A percentile compares a stretch with the other conserved stretches of the same genome.
These are phyloP conservation scores for Mycena haematopus DNA, from an alignment of 768 basidiomycete species.

Conservation along the genomic window DNA sequence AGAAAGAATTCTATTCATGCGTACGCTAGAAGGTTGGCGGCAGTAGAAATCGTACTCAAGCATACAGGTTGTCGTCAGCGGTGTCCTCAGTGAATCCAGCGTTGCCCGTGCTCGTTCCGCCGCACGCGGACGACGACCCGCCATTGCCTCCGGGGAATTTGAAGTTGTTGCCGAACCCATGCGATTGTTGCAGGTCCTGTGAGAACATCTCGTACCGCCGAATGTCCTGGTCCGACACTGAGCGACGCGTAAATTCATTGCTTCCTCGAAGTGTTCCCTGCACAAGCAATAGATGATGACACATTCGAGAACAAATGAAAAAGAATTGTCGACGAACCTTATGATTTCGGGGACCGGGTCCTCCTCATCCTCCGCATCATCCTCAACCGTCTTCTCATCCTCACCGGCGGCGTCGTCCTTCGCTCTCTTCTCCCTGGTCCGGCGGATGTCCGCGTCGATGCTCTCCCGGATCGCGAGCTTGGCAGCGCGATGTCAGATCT, in stretches of 20 bases:
- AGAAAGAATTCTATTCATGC: neutral
- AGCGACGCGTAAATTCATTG: constrained; percentile 98
- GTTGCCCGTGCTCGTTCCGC: too few relatives aligned
- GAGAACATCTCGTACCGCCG: constrained; percentile 98
- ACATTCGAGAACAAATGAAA: constrained; percentile 5
- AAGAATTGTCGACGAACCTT: constrained; percentile 53
- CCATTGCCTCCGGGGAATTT: constrained; percentile 87
- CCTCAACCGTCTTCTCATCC: too few relatives aligned
- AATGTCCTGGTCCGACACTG: constrained; percentile 95
- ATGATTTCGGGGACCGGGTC: constrained; percentile 89
- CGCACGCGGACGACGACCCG: constrained; percentile 29
- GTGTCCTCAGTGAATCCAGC: too few relatives aligned
- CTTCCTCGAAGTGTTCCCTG: constrained; percentile 96
- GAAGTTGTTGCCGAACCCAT: constrained; percentile 94
- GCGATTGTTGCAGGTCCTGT: constrained; percentile 91
- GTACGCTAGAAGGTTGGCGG: neutral
- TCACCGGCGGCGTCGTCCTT: too few relatives aligned
- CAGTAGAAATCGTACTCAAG: constrained; percentile 47
- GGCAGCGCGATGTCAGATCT: too few relatives aligned
- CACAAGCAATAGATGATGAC: constrained; percentile 16
- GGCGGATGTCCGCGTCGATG: too few relatives aligned
- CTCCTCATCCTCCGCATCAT: constrained; percentile 76
- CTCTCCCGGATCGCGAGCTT: too few relatives aligned
- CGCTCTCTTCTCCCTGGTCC: too few relatives aligned
- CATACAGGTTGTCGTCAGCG: too few relatives aligned